Conservation (phyloP, 306 rosid genomes). For the Trichosanthes truncata region DNA sequence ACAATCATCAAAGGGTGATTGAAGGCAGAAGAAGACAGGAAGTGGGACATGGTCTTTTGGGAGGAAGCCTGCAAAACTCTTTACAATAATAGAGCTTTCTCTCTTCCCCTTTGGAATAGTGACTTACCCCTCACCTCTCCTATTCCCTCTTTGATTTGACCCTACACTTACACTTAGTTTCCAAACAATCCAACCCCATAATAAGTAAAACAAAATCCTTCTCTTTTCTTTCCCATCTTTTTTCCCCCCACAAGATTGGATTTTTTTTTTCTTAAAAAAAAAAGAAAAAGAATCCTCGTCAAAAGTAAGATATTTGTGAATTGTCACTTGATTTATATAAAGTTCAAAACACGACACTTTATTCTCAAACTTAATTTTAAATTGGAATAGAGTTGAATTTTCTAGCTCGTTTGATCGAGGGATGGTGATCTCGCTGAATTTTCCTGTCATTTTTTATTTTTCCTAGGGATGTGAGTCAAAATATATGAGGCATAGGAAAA, state of each 20-base stretch:
- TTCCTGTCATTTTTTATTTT: too few relatives aligned
- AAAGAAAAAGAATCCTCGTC: background rate
- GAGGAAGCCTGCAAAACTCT: constrained; percentile 22
- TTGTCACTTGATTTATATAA: too few relatives aligned
- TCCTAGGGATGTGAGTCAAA: too few relatives aligned
- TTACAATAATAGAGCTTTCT: constrained; percentile 41
- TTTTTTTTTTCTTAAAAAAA: background rate
- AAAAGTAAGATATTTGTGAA: background rate
- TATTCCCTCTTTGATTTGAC: constrained; percentile 23
- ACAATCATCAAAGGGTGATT: background rate
- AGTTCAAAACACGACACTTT: too few relatives aligned
- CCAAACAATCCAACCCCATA: constrained; percentile 15
- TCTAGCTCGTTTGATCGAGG: too few relatives aligned
- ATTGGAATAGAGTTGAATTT: too few relatives aligned
- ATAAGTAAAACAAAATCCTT: background rate
- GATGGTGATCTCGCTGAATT: too few relatives aligned
- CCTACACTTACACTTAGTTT: constrained; percentile 21
- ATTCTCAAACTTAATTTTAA: background rate
- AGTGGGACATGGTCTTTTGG: background rate
- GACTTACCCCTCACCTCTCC: background rate
- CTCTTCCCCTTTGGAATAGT: background rate
- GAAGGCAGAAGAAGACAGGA: background rate
- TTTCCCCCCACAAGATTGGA: background rate
- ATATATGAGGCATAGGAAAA: too few relatives aligned
- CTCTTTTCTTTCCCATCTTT: background rate